A percentile compares a stretch with the other conserved stretches of the same genome.
These are phyloP conservation scores for Metarhizium robertsii DNA, from an alignment of 2,329 filamentous ascomycete species.

Conservation along the genomic window DNA sequence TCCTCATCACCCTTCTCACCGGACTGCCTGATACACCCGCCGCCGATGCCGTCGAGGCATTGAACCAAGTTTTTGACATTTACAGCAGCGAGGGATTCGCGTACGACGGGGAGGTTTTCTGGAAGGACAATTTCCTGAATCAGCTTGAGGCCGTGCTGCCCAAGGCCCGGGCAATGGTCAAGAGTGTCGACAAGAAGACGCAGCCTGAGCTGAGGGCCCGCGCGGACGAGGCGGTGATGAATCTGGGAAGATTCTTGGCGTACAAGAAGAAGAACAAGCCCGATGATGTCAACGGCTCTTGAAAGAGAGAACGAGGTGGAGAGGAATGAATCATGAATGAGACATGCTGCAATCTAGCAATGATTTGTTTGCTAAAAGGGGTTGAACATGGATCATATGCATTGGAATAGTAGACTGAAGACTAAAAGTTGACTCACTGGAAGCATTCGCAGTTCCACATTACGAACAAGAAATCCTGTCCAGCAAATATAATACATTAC, in stretches of 20 bases:
- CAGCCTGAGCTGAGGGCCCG: constrained; percentile 46
- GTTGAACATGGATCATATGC: background rate
- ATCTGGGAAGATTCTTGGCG: constrained; percentile 50
- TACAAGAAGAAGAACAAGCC: constrained; percentile 55
- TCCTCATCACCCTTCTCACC: constrained; percentile 47
- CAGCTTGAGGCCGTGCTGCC: constrained; percentile 46
- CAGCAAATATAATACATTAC: background rate
- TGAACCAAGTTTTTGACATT: constrained; percentile 59
- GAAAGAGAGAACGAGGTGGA: background rate
- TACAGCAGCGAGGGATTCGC: constrained; percentile 51
- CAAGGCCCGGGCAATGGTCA: constrained; percentile 46
- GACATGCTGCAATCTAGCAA: background rate
- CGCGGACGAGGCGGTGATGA: constrained; percentile 52
- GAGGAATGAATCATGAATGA: background rate
- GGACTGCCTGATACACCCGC: constrained; percentile 41
- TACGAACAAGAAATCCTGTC: background rate
- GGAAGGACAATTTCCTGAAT: constrained; percentile 49
- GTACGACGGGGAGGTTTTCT: constrained; percentile 55
- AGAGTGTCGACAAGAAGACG: constrained; percentile 51
- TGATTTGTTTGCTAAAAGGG: background rate
- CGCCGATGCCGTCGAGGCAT: constrained; percentile 52
- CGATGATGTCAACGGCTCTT: background rate
- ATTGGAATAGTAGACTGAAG: background rate
- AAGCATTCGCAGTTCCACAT: background rate
- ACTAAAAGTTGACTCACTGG: background rate